Evolutionary conservation across 192 early-diverging fungal species (phyloP).

Genomic region (Coemansia sp.): DNA sequence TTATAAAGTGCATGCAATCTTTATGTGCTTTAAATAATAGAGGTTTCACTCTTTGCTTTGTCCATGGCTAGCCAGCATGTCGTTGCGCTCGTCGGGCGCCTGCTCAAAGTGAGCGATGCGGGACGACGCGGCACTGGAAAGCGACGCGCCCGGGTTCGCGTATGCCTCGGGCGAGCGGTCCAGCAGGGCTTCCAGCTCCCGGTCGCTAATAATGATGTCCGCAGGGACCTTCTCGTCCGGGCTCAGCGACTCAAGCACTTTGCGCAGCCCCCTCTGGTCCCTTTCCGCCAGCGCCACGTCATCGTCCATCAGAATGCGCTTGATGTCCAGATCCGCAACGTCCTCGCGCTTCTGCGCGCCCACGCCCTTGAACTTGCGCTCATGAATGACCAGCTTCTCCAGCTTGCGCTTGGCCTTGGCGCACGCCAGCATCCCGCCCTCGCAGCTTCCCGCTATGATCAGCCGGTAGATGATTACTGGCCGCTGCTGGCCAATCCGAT

Average conservation of each 20-base stretch:
- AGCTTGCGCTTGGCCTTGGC: conserved; percentile 84
- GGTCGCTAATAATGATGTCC: conserved; percentile 23
- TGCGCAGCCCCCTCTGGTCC: conserved; percentile 21
- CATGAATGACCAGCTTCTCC: conserved; percentile 95
- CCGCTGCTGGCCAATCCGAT: conserved; percentile 91
- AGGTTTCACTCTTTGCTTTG: too few species aligned
- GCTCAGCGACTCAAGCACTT: conserved; percentile 18
- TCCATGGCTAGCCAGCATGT: conserved; percentile 24
- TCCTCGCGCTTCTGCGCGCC: conserved; percentile 14
- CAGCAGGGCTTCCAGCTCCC: conserved; percentile 29
- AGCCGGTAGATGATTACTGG: conserved; percentile 92
- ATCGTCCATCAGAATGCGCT: conserved; percentile 68
- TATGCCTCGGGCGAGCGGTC: conserved; percentile 41
- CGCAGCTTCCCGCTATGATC: conserved; percentile 80
- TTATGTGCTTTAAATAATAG: too few species aligned
- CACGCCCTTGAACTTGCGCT: conserved; percentile 71
- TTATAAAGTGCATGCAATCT: too few species aligned
- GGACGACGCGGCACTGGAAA: neutral
- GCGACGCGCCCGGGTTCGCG: neutral
- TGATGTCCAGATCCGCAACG: conserved; percentile 63
- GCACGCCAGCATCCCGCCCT: conserved; percentile 74
- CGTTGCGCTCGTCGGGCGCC: conserved; percentile 33
- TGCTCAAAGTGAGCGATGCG: conserved; percentile 29
- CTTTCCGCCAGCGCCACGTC: conserved; percentile 60
- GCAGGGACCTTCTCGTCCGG: conserved; percentile 22